Conservation (phyloP, 805 yeast genomes). For the Helenozyma baotianmanensis region DNA sequence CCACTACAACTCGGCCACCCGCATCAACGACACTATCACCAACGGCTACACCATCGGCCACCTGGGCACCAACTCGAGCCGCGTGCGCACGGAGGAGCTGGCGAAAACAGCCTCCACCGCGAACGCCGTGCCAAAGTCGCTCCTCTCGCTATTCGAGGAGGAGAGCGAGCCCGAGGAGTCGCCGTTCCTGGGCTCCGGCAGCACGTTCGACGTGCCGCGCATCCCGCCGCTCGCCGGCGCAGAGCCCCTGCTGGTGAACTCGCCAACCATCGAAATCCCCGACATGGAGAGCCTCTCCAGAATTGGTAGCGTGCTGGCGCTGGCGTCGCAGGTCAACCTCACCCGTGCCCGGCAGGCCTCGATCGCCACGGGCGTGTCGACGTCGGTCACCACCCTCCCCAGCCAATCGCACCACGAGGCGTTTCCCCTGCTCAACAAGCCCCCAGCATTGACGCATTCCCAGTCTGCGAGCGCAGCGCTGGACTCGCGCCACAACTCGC, state of each 20-base stretch:
- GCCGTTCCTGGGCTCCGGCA: constrained; percentile 1
- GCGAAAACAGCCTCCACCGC: constrained; percentile 2
- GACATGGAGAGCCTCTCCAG: constrained; percentile 46
- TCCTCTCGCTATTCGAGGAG: constrained; percentile 14
- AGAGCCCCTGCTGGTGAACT: constrained; percentile 22
- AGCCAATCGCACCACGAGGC: constrained; percentile 9
- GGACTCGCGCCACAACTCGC: constrained; percentile 27
- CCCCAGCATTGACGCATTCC: constrained; percentile 39
- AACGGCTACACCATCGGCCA: constrained; percentile 14
- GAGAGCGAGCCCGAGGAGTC: constrained; percentile 5
- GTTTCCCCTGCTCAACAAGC: constrained; percentile 27
- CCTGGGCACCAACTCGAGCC: constrained; percentile 9
- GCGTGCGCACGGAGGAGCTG: neutral
- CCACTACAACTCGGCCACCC: constrained; percentile 3
- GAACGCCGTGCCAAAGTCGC: constrained; percentile 13
- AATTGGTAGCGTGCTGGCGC: constrained; percentile 12
- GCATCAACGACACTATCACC: constrained; percentile 24
- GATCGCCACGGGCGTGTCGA: neutral
- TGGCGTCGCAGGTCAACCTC: constrained; percentile 6
- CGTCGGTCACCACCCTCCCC: neutral
- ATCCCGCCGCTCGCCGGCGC: constrained; percentile 8
- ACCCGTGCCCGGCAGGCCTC: constrained; percentile 3
- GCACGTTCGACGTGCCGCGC: constrained; percentile 9
- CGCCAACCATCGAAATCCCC: constrained; percentile 70
- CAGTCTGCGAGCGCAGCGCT: constrained; percentile 40